These are phyloP conservation scores for Papilionanthe hybrid DNA, from an alignment of 116 monocot genomes.

Conservation along the genomic window DNA sequence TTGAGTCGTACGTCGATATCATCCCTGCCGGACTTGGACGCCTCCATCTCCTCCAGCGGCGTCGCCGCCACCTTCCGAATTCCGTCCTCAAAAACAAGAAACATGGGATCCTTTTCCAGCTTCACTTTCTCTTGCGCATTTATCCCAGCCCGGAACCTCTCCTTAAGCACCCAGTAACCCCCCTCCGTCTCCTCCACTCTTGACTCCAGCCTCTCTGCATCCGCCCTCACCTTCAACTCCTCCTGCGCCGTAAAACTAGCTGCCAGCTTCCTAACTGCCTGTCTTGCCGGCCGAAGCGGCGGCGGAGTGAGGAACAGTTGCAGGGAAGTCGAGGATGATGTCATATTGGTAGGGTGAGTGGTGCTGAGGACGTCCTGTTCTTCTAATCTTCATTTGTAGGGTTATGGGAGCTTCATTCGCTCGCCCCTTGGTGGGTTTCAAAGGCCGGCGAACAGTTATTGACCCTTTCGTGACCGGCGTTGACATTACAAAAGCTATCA, in stretches of 20 bases:
- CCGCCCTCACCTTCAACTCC: not conserved
- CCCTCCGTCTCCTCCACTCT: constrained; percentile 68
- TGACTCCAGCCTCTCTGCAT: constrained; percentile 45
- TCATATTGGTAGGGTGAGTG: not conserved
- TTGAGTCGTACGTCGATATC: constrained; percentile 90
- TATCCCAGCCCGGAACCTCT: constrained; percentile 63
- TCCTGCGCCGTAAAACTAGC: constrained; percentile 11
- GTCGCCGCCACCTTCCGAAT: constrained; percentile 46
- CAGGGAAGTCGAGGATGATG: constrained; percentile 5
- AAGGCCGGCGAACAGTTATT: not conserved
- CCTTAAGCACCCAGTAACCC: constrained; percentile 80
- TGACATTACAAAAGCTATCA: too few relatives aligned
- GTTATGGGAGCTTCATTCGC: not conserved
- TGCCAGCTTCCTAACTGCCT: not conserved
- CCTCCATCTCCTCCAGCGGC: constrained; percentile 60
- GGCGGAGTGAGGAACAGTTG: constrained; percentile 13
- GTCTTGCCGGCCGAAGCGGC: not conserved
- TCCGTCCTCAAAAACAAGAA: constrained; percentile 55
- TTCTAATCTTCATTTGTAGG: not conserved
- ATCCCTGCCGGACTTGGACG: constrained; percentile 53
- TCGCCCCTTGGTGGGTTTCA: not conserved
- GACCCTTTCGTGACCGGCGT: not conserved
- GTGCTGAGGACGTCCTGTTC: not conserved
- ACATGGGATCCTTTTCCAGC: constrained; percentile 86
- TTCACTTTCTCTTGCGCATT: constrained; percentile 89